Percentiles rank a stretch among this genome's conserved stretches.
These are phyloP conservation scores for Phanerodontia chrysosporium DNA, from an alignment of 768 basidiomycete species.

Conservation along the genomic window DNA sequence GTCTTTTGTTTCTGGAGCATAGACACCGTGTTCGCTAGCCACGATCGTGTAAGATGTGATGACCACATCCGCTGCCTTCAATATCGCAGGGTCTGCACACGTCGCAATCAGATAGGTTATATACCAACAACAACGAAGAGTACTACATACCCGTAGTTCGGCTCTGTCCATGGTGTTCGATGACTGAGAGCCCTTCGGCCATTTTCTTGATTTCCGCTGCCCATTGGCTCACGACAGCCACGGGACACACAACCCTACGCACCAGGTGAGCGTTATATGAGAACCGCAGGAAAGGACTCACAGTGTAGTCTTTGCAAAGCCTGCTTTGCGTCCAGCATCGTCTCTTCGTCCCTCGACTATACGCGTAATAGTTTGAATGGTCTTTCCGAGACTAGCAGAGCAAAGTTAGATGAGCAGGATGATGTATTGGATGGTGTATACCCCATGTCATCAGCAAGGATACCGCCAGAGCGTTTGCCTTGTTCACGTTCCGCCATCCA, in stretches of 20 bases:
- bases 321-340: slow-evolving; percentile 64
- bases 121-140: not conserved
- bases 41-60: slow-evolving; percentile 87
- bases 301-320: slow-evolving; percentile 72
- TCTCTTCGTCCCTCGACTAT: slow-evolving; percentile 80
- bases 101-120: not conserved
- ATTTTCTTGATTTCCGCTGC: slow-evolving; percentile 76
- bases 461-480: slow-evolving; percentile 78
- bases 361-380: slow-evolving; percentile 84
- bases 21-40: slow-evolving; percentile 69
- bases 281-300: slow-evolving; percentile 31
- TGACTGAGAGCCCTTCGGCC: slow-evolving; percentile 59
- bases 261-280: not conserved
- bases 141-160: slow-evolving; percentile 65
- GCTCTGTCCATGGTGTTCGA: slow-evolving; percentile 78
- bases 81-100: slow-evolving; percentile 45
- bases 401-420: not conserved
- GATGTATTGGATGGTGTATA: slow-evolving; percentile 24
- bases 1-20: slow-evolving; percentile 46
- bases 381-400: slow-evolving; percentile 70
- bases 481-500: slow-evolving; percentile 89
- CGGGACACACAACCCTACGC: slow-evolving; percentile 78
- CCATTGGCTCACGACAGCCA: slow-evolving; percentile 90
- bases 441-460: slow-evolving; percentile 92
- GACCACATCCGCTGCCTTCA: slow-evolving; percentile 63